Evolutionary conservation across 2,329 filamentous ascomycete species (phyloP), one percentile per base, ranked within the genome.

Genomic region (Colletotrichum lupini): DNA sequence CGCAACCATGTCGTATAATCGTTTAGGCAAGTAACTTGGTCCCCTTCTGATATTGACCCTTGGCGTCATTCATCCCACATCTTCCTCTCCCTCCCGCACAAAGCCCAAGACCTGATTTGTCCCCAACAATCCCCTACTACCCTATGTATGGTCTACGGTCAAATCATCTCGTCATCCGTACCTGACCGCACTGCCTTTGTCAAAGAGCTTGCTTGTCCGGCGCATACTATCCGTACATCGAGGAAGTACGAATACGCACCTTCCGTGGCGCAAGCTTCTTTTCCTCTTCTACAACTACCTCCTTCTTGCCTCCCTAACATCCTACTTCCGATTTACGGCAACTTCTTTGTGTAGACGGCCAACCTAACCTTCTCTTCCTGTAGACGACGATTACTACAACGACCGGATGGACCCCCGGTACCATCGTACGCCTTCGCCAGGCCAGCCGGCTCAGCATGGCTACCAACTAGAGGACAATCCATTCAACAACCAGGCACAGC

Each of bases 401-500:
- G 86, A 86, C 75, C 85, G 84, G 73, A 92, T 92, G 90, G 88
- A 91, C 79, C 85, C 83, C 76, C 81, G 83, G 72, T 78, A 68
- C 88, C 87, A 88, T 82, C 90, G 92, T 77, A 91, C 93, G 69
- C 94, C 94, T 66, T 97, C 94, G 59, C 94, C 94, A 42, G 92
- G 91, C 61, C 92, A 94, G 76, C 93, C 93, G 32, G 84, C 93
- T 19, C 90, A 90, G 72, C 90, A 92, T 77, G 90, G 92, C 76
- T 97, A 98, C 82, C 94, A 97, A 80, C 88, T 97, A 59, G 92
- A 97, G 57, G 94, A 97, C 81, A 90, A 92, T 76, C 91, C 92
- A 9, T 95, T 94, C 80, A 87, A 85, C 66, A 82, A 83, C 42
- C 42, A 49, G 19, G 42, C 42, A 49, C 42, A 49, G 42, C 56